These are phyloP conservation scores for Euphorbia neoarborescens DNA, from an alignment of 441 rosid species.

Conservation along the genomic window DNA sequence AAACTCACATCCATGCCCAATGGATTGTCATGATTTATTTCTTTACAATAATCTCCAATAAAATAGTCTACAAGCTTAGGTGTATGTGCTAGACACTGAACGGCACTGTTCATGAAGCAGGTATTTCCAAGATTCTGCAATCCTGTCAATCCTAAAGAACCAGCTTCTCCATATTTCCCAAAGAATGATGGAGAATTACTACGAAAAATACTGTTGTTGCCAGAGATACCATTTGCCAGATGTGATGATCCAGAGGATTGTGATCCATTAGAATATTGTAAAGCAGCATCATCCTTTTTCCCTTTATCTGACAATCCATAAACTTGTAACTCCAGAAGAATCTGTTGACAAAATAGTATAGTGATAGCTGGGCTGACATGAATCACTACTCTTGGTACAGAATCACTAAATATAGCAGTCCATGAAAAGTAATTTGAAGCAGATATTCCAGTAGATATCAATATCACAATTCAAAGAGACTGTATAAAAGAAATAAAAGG, in stretches of 20 bases:
- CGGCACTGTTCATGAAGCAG: conserved; percentile 67
- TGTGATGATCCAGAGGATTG: conserved; percentile 20
- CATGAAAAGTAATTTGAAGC: background rate
- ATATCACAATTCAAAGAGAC: background rate
- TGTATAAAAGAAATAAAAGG: background rate
- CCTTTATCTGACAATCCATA: conserved; percentile 57
- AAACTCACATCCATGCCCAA: conserved; percentile 38
- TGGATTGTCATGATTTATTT: conserved; percentile 53
- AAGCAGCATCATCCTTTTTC: conserved; percentile 32
- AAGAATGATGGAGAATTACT: conserved; percentile 24
- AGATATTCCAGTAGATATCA: background rate
- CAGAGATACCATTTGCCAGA: conserved; percentile 32
- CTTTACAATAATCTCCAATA: conserved; percentile 45
- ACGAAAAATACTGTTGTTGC: conserved; percentile 26
- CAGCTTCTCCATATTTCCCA: conserved; percentile 32
- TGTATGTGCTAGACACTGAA: conserved; percentile 62
- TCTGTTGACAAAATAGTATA: conserved; percentile 27
- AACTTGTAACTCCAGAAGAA: conserved; percentile 55
- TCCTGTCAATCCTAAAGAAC: conserved; percentile 55
- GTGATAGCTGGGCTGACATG: background rate
- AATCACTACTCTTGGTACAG: background rate
- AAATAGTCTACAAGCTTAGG: conserved; percentile 58
- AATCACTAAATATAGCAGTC: conserved; percentile 9
- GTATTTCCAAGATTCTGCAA: conserved; percentile 69
- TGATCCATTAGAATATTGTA: conserved; percentile 22